Evolutionary conservation across 106 monocot genomes (phyloP), one percentile per base, ranked within the genome.

Genomic region (Acorus gramineus): DNA sequence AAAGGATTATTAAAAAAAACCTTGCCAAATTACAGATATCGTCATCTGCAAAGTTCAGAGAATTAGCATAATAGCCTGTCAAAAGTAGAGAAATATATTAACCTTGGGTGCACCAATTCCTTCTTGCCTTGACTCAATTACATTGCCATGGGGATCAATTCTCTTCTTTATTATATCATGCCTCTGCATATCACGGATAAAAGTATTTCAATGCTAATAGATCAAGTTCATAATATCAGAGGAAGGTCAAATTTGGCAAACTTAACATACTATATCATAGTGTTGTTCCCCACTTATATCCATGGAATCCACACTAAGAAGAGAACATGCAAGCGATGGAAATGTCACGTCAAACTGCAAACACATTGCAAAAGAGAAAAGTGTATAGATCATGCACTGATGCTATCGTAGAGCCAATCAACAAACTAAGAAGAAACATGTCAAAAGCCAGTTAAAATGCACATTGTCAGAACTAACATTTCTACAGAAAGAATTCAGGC

Each of bases 261-360:
- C 10, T 8, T 48, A 13, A 72, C 86, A 61, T 90, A 96, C 95
- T 54, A 96, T 87, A 76, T 96, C 87, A 76, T 81, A 85, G 66
- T 96, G 95, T 62, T 85, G 90, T 75, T 96, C 95, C 11, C 95
- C 95, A 64, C 95, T 96, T 68, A 96, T 85, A 74, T 96, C 95
- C 80, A 87, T 74, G 4, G 95, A 81, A 77, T 96, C 95, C 63
- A 96, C 79, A 68, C 85, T 84, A 57, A 96, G 66, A 76, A 96
- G 84, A 28, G 95, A 90, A 63, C 95, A 96, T 69, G 95, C 80
- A 63, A 96, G 66, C 45, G 76, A 71, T 49, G 95, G 95, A 66
- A 96, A 96, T 3, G 85, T 85, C 44, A 96, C 71, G 77, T 96
- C 95, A 87, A 96, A 96, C 95, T 96, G 95, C 84, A 81, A 44